These are phyloP conservation scores for Plasmodium coatneyi DNA, from an alignment of 169 alveolate genomes.

Conservation along the genomic window DNA sequence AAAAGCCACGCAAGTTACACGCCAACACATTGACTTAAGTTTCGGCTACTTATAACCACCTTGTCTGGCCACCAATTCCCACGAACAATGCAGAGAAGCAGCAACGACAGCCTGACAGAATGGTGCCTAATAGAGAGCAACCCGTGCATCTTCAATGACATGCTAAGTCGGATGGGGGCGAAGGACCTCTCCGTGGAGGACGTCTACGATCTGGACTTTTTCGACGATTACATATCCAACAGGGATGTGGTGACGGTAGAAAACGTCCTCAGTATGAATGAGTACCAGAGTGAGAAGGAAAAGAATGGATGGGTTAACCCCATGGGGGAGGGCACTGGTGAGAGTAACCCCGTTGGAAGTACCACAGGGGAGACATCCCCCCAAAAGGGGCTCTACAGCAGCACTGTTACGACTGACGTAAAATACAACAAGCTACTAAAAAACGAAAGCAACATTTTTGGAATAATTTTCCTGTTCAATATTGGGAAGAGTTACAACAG, in stretches of 20 bases:
- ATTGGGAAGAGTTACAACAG: constrained; percentile 81
- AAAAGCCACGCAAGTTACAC: too few species aligned
- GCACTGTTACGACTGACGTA: constrained; percentile 74
- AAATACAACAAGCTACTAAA: constrained; percentile 75
- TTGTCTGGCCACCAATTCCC: too few species aligned
- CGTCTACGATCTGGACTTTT: constrained; percentile 79
- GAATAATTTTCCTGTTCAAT: constrained; percentile 91
- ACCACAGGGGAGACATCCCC: neutral
- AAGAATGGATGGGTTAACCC: neutral
- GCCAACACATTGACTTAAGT: neutral
- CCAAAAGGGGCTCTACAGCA: neutral
- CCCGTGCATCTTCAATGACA: constrained; percentile 93
- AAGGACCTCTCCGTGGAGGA: constrained; percentile 91
- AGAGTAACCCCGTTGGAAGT: neutral
- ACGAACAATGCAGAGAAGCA: constrained; percentile 1
- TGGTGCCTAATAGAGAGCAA: constrained; percentile 94
- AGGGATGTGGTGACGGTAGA: constrained; percentile 19
- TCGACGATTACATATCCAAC: constrained; percentile 53
- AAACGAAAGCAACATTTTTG: constrained; percentile 82
- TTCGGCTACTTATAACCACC: neutral
- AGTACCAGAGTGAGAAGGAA: constrained; percentile 14
- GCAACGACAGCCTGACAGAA: constrained; percentile 72
- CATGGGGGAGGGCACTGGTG: too few species aligned
- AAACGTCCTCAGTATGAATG: constrained; percentile 12
- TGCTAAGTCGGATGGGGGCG: constrained; percentile 90